phyloP scores from a whole-genome alignment of 2,329 filamentous ascomycete genomes.

The Aspergillus oerlinghausenensis region DNA sequence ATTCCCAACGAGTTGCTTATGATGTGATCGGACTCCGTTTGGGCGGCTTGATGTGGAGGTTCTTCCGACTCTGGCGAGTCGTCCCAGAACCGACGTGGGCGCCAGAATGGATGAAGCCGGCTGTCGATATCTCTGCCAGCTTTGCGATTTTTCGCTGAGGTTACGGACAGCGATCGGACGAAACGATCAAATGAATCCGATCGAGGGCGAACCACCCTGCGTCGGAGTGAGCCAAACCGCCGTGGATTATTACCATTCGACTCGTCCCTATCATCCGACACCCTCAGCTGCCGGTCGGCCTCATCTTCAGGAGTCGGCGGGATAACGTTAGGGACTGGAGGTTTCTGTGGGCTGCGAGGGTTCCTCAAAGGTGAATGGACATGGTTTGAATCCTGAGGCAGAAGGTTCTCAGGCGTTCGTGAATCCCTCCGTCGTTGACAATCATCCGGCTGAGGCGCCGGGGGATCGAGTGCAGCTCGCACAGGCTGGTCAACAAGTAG shows the following conservation, averaged over 20 bases:
- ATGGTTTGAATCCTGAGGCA: constrained; percentile 11
- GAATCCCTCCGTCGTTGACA: constrained; percentile 13
- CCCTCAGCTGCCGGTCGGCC: constrained; percentile 36
- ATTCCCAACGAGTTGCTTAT: constrained; percentile 55
- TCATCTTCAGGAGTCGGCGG: constrained; percentile 49
- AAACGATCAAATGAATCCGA: constrained; percentile 39
- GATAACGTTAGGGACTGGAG: constrained; percentile 53
- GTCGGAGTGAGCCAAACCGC: constrained; percentile 36
- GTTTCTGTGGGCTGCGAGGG: constrained; percentile 53
- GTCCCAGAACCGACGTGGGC: constrained; percentile 60
- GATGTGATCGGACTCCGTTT: constrained; percentile 34
- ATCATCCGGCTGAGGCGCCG: constrained; percentile 19
- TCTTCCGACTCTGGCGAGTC: constrained; percentile 45
- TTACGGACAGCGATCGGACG: constrained; percentile 36
- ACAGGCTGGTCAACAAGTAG: constrained; percentile 56
- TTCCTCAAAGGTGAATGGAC: constrained; percentile 58
- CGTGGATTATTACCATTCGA: constrained; percentile 20
- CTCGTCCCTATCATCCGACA: constrained; percentile 8
- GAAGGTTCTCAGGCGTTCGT: constrained; percentile 23
- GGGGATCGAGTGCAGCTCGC: constrained; percentile 26
- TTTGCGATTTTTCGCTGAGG: constrained; percentile 40
- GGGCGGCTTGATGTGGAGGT: constrained; percentile 16
- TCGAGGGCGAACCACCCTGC: constrained; percentile 32
- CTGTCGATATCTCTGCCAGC: constrained; percentile 43
- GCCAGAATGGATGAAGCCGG: constrained; percentile 58